Conservation (phyloP, 2,329 filamentous ascomycete genomes). For the Fusarium buxicola region DNA sequence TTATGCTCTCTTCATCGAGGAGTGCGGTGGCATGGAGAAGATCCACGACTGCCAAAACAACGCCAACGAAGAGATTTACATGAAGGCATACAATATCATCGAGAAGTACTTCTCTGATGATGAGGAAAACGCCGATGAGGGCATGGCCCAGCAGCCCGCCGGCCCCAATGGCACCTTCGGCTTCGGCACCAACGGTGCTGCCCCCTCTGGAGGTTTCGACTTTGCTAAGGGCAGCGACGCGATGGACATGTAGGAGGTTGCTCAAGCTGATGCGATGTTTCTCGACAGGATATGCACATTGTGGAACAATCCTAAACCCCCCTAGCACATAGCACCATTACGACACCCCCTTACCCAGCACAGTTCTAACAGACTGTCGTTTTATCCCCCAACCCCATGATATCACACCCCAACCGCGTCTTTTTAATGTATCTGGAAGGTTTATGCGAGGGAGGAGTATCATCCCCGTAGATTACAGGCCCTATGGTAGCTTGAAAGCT, state of each 20-base stretch:
- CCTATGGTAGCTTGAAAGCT: conserved; percentile 75
- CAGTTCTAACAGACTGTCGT: conserved; percentile 44
- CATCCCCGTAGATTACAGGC: conserved; percentile 53
- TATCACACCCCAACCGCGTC: conserved; percentile 50
- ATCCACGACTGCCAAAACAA: conserved; percentile 99
- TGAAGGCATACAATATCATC: conserved; percentile 99
- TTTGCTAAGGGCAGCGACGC: conserved; percentile 80
- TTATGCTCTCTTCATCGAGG: conserved; percentile 97
- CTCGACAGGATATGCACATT: conserved; percentile 27
- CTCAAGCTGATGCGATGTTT: conserved; percentile 12
- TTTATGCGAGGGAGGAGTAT: conserved; percentile 48
- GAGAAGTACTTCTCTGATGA: conserved; percentile 99
- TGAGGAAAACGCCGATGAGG: conserved; percentile 90
- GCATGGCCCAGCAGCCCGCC: conserved; percentile 73
- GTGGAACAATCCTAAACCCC: conserved; percentile 35
- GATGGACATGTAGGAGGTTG: conserved; percentile 70
- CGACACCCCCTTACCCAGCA: conserved; percentile 37
- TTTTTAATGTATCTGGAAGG: conserved; percentile 55
- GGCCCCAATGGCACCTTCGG: conserved; percentile 80
- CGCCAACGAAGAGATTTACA: conserved; percentile 99
- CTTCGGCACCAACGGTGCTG: conserved; percentile 73
- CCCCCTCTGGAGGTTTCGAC: conserved; percentile 87
- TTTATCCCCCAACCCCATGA: conserved; percentile 44
- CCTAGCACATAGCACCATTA: conserved; percentile 43
- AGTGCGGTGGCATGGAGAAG: conserved; percentile 99